Evolutionary conservation across 2,329 filamentous ascomycete species (phyloP).

Genomic region (Lomentospora prolificans): DNA sequence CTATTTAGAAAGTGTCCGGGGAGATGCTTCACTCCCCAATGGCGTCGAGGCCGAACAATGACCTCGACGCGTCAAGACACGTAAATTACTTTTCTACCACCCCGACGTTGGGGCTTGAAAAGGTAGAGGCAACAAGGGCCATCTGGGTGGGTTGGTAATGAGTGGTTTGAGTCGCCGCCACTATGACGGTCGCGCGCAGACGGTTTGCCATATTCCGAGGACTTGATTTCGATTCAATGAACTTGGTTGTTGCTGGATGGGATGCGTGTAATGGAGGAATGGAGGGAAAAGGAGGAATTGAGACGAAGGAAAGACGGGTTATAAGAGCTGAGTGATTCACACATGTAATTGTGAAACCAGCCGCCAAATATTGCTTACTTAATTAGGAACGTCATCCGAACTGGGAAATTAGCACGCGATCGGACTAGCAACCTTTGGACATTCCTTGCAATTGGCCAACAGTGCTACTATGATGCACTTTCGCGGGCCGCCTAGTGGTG

Average conservation of each 20-base stretch:
- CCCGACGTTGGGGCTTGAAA: constrained; percentile 44
- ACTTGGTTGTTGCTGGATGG: background rate
- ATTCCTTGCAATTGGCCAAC: background rate
- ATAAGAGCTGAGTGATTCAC: constrained; percentile 2
- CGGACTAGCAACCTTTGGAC: background rate
- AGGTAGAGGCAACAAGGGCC: constrained; percentile 5
- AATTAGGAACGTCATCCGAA: background rate
- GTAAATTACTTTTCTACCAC: constrained; percentile 30
- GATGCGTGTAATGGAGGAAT: background rate
- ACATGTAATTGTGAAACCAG: background rate
- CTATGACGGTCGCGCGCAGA: constrained; percentile 2
- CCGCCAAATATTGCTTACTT: background rate
- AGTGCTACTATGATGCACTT: background rate
- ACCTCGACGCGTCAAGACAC: constrained; percentile 12
- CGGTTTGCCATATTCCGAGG: background rate
- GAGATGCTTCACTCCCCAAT: constrained; percentile 15
- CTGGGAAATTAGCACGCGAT: constrained; percentile 4
- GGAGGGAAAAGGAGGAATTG: background rate
- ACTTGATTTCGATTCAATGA: too few relatives aligned
- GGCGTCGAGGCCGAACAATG: constrained; percentile 9
- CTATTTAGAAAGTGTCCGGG: constrained; percentile 13
- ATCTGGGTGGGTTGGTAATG: background rate
- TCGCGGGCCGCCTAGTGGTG: too few relatives aligned
- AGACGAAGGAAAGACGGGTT: constrained; percentile 2
- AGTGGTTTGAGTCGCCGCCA: background rate